Evolutionary conservation across 305 asterid species (phyloP).

Genomic region (Fraxinus albicans): DNA sequence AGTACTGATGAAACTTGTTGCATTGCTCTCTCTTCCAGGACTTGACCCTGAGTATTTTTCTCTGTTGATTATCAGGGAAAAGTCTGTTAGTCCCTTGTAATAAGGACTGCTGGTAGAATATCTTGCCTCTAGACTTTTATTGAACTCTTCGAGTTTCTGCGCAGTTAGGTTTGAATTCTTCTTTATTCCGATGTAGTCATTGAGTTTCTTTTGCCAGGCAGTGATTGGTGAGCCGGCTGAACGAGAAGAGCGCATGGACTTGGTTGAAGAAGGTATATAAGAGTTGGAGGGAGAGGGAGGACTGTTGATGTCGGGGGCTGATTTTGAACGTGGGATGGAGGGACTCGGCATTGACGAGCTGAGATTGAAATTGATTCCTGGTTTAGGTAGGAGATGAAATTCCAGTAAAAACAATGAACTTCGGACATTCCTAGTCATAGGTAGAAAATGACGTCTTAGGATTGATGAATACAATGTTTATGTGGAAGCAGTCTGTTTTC

Average conservation of each 20-base stretch:
- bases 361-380: constrained; percentile 6
- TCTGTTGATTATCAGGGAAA: constrained; percentile 42
- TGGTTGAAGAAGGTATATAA: constrained; percentile 20
- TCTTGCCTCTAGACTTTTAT: constrained; percentile 35
- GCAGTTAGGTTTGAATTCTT: constrained; percentile 39
- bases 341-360: constrained; percentile 59
- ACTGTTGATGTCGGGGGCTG: constrained; percentile 51
- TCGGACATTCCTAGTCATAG: neutral
- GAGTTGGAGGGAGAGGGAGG: constrained; percentile 40
- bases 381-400: neutral
- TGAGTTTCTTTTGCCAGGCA: constrained; percentile 43
- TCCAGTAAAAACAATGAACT: neutral
- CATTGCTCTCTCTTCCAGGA: constrained; percentile 55
- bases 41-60: constrained; percentile 42
- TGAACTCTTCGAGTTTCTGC: constrained; percentile 47
- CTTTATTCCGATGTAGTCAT: constrained; percentile 31
- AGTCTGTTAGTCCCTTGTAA: constrained; percentile 70
- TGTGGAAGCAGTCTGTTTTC: constrained; percentile 16
- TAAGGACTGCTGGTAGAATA: constrained; percentile 56
- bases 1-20: constrained; percentile 41
- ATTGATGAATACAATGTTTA: neutral
- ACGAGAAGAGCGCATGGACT: constrained; percentile 33
- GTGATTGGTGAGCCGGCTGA: constrained; percentile 47
- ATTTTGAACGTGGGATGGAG: constrained; percentile 54
- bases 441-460: neutral